Evolutionary conservation across 2,329 filamentous ascomycete genomes (phyloP).

Genomic region (Alternaria rosae): DNA sequence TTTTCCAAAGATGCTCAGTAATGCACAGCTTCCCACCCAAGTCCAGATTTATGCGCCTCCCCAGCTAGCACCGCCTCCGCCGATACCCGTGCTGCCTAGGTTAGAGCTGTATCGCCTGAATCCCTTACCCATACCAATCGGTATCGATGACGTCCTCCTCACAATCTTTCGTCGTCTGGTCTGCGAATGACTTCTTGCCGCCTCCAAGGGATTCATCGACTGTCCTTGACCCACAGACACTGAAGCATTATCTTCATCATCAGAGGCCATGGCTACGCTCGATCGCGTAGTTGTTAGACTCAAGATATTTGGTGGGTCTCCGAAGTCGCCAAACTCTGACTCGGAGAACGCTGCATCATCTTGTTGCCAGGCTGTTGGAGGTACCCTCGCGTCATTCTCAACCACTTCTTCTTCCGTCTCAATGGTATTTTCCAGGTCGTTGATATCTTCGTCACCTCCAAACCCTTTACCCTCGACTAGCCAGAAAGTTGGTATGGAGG

Average conservation of each 20-base stretch:
- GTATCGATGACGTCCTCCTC: constrained; percentile 52
- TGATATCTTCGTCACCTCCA: constrained; percentile 49
- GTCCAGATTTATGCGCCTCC: constrained; percentile 28
- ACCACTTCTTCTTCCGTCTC: constrained; percentile 26
- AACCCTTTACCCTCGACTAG: constrained; percentile 78
- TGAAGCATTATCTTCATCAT: constrained; percentile 32
- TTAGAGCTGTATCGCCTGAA: constrained; percentile 57
- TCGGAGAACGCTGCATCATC: constrained; percentile 39
- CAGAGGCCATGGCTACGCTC: constrained; percentile 32
- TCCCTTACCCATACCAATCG: constrained; percentile 56
- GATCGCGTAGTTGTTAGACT: constrained; percentile 43
- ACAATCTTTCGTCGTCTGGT: constrained; percentile 43
- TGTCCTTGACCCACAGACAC: constrained; percentile 17
- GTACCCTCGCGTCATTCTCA: not conserved
- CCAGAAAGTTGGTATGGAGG: constrained; percentile 75
- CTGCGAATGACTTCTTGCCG: constrained; percentile 37
- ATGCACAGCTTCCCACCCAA: not conserved
- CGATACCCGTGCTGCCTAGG: constrained; percentile 50
- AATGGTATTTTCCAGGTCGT: constrained; percentile 44
- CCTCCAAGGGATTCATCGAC: constrained; percentile 19
- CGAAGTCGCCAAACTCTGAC: constrained; percentile 48
- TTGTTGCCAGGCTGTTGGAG: constrained; percentile 1
- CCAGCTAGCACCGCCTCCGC: constrained; percentile 44
- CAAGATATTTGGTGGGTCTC: constrained; percentile 41
- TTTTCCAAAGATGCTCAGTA: not conserved